Conservation (phyloP, 1,139 yeast genomes). For the Arxiozyma telluris region DNA sequence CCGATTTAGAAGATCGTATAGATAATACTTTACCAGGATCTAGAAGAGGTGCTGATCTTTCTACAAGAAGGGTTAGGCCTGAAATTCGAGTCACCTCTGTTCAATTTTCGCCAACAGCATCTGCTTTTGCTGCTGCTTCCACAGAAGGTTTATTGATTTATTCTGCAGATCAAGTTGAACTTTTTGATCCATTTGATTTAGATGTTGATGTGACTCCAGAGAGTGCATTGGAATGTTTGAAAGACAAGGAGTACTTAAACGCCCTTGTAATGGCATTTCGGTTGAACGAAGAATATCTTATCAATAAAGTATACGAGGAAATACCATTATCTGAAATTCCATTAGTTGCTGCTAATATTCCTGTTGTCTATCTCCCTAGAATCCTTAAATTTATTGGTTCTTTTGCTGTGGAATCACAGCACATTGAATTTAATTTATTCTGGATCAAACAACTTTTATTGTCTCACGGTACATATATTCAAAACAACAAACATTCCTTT, state of each 20-base stretch:
- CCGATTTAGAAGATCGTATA: conserved; percentile 75
- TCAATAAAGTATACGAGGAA: conserved; percentile 64
- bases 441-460: conserved; percentile 70
- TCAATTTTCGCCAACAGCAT: conserved; percentile 81
- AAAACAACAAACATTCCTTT: conserved; percentile 53
- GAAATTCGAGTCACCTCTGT: conserved; percentile 72
- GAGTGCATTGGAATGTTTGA: conserved; percentile 52
- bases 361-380: conserved; percentile 64
- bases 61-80: conserved; percentile 67
- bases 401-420: conserved; percentile 65
- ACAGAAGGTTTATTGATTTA: conserved; percentile 87
- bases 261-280: conserved; percentile 93
- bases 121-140: conserved; percentile 89
- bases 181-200: conserved; percentile 91
- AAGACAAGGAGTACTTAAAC: conserved; percentile 62
- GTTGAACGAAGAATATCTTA: conserved; percentile 68
- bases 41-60: conserved; percentile 70
- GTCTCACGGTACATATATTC: conserved; percentile 70
- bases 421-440: conserved; percentile 69
- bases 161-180: conserved; percentile 64
- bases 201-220: conserved; percentile 89
- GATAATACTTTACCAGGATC: conserved; percentile 84
- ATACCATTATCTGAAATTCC: conserved; percentile 69
- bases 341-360: conserved; percentile 58
- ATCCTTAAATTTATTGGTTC: conserved; percentile 65